Percentiles rank a stretch among this genome's conserved stretches.
Conservation (phyloP, 108 stramenopile genomes). For the Discostella stelligeroides region DNA sequence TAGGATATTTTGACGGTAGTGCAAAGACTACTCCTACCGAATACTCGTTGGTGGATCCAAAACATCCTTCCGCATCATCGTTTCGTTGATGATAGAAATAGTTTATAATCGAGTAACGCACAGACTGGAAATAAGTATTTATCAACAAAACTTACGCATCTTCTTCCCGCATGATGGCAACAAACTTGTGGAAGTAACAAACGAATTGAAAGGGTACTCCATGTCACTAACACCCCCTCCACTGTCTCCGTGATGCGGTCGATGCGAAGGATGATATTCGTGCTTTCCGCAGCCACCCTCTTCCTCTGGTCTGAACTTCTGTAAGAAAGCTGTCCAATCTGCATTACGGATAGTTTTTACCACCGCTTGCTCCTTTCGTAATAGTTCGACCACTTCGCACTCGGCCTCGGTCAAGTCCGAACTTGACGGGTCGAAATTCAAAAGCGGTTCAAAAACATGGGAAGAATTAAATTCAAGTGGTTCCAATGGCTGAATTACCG, state of each 20-base stretch:
- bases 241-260: slow-evolving; percentile 5
- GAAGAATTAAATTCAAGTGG: slow-evolving; percentile 57
- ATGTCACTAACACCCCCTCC: slow-evolving; percentile 5
- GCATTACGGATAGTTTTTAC: slow-evolving; percentile 84
- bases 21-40: slow-evolving; percentile 84
- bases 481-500: slow-evolving; percentile 73
- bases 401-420: slow-evolving; percentile 64
- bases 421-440: slow-evolving; percentile 36
- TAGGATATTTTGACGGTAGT: slow-evolving; percentile 50
- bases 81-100: too few species aligned
- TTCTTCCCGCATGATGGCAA: slow-evolving; percentile 75
- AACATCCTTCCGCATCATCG: slow-evolving; percentile 49
- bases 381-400: slow-evolving; percentile 62
- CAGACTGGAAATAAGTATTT: too few species aligned
- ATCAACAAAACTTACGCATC: slow-evolving; percentile 56
- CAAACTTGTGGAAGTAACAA: slow-evolving; percentile 79
- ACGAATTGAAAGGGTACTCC: slow-evolving; percentile 73
- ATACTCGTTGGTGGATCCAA: slow-evolving; percentile 74
- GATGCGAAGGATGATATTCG: slow-evolving; percentile 34
- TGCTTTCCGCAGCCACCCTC: slow-evolving; percentile 23
- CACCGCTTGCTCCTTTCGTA: slow-evolving; percentile 62
- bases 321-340: slow-evolving; percentile 82
- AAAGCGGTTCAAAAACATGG: slow-evolving; percentile 65
- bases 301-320: slow-evolving; percentile 57
- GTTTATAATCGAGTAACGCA: too few species aligned